phyloP scores from a whole-genome alignment of 2,329 filamentous ascomycete species.

The Aspergillus neoniger region DNA sequence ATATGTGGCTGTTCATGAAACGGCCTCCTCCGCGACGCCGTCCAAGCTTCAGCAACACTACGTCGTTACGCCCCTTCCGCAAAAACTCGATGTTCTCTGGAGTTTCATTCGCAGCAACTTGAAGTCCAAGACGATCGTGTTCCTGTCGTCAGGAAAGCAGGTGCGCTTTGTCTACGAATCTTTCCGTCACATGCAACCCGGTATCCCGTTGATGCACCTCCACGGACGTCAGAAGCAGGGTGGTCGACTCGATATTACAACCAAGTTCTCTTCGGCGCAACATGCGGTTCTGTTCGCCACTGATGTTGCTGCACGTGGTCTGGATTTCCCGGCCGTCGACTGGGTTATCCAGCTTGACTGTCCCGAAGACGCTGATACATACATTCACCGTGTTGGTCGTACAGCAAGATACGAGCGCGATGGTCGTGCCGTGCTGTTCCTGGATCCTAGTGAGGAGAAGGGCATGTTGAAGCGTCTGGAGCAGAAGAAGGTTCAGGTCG shows the following conservation, averaged over 20 bases:
- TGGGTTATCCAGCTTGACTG: conserved; percentile 99
- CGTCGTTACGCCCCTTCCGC: conserved; percentile 76
- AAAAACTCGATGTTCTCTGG: conserved; percentile 90
- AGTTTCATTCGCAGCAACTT: conserved; percentile 89
- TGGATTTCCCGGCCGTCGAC: conserved; percentile 95
- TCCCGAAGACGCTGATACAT: conserved; percentile 94
- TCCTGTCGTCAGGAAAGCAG: conserved; percentile 92
- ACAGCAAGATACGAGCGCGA: conserved; percentile 91
- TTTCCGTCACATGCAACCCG: conserved; percentile 89
- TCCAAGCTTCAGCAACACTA: conserved; percentile 87
- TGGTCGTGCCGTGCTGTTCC: conserved; percentile 83
- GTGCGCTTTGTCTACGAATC: conserved; percentile 94
- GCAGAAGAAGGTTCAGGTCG: conserved; percentile 85
- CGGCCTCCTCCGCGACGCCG: conserved; percentile 77
- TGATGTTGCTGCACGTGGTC: conserved; percentile 87
- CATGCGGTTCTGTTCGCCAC: conserved; percentile 90
- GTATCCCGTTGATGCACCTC: conserved; percentile 88
- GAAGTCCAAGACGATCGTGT: conserved; percentile 93
- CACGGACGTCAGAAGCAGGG: conserved; percentile 93
- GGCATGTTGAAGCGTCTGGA: conserved; percentile 87
- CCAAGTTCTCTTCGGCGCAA: conserved; percentile 77
- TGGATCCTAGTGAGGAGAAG: conserved; percentile 87
- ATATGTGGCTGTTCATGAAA: conserved; percentile 91
- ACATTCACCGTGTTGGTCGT: conserved; percentile 92
- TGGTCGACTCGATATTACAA: conserved; percentile 82